A percentile compares a stretch with the other conserved stretches of the same genome.
These are phyloP conservation scores for Barnettozyma salicaria DNA, from an alignment of 805 yeast genomes.

Conservation along the genomic window DNA sequence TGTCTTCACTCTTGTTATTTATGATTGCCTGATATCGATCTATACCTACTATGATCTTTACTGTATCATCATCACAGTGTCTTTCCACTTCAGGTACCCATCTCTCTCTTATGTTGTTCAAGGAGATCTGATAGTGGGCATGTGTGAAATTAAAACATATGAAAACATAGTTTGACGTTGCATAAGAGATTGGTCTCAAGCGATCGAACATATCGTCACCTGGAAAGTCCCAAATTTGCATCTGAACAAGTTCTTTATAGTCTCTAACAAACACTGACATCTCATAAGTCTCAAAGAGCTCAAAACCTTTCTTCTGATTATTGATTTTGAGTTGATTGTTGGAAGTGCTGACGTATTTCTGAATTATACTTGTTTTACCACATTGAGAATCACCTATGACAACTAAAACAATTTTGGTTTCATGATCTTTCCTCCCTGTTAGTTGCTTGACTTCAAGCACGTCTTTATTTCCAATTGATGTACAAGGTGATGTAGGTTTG, in stretches of 20 bases:
- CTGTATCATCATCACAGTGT: constrained; percentile 32
- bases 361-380: constrained; percentile 25
- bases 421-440: not conserved
- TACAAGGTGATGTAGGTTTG: not conserved
- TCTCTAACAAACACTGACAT: constrained; percentile 14
- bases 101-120: constrained; percentile 32
- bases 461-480: not conserved
- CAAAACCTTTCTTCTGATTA: constrained; percentile 7
- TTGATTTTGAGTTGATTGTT: constrained; percentile 4
- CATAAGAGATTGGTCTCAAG: constrained; percentile 38
- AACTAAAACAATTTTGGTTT: constrained; percentile 15
- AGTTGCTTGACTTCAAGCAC: too few relatives aligned
- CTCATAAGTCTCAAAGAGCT: constrained; percentile 22
- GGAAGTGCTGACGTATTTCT: constrained; percentile 13
- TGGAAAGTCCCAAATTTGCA: constrained; percentile 38
- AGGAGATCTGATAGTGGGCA: constrained; percentile 29
- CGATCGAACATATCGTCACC: constrained; percentile 35
- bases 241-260: constrained; percentile 24
- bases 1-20: constrained; percentile 24
- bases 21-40: constrained; percentile 10
- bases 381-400: constrained; percentile 25
- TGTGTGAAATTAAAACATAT: constrained; percentile 34
- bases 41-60: constrained; percentile 33
- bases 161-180: constrained; percentile 33
- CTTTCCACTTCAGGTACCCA: constrained; percentile 39